phyloP scores from a whole-genome alignment of 345 rosid species.

The Pistacia atlantica region DNA sequence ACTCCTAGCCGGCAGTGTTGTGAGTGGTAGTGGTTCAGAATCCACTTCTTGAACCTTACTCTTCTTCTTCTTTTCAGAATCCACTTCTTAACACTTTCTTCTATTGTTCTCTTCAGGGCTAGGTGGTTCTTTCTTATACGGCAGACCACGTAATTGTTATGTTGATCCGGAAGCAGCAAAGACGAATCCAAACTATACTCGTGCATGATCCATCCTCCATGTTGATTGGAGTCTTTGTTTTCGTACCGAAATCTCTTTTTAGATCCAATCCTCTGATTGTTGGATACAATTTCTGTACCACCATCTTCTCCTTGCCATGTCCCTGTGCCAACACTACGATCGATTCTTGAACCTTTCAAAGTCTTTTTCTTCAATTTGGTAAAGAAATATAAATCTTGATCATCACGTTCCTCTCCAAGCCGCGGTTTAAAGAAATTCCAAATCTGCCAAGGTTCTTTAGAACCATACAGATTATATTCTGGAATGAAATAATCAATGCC shows the following conservation, averaged over 20 bases:
- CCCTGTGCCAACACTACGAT: neutral
- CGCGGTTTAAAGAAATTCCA: neutral
- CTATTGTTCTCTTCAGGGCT: too few species aligned
- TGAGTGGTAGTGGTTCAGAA: too few species aligned
- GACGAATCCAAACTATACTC: neutral
- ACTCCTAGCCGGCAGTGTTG: too few species aligned
- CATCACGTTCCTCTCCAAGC: neutral
- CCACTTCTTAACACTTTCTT: too few species aligned
- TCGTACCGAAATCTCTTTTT: conserved; percentile 4
- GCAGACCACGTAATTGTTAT: too few species aligned
- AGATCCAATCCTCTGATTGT: neutral
- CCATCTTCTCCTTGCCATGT: neutral
- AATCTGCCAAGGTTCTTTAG: neutral
- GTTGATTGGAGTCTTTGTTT: neutral
- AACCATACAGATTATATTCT: neutral
- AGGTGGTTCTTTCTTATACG: too few species aligned
- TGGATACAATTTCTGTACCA: neutral
- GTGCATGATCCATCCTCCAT: conserved; percentile 1
- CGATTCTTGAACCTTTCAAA: neutral
- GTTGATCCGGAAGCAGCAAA: neutral
- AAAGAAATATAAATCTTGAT: neutral
- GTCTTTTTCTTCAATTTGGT: neutral
- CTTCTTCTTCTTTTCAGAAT: too few species aligned
- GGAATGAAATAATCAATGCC: neutral
- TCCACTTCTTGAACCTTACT: too few species aligned